phyloP scores from a whole-genome alignment of 2,329 filamentous ascomycete species.

The Orbilia javanica region DNA sequence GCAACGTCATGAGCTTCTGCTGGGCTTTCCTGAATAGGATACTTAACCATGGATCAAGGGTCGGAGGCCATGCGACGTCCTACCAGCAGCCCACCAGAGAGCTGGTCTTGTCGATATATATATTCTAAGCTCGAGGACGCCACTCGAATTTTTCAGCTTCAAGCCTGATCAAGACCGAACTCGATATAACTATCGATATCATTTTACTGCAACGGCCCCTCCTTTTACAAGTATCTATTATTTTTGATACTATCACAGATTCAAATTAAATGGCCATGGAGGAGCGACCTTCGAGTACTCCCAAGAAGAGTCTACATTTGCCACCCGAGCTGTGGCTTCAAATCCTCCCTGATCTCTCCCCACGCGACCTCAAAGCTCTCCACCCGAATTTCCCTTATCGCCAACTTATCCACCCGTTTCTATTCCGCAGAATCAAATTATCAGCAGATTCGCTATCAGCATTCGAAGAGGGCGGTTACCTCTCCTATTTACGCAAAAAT shows the following conservation, averaged over 20 bases:
- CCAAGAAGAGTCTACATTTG: slow-evolving; percentile 17
- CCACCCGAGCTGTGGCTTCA: slow-evolving; percentile 37
- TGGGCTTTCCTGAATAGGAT: slow-evolving; percentile 24
- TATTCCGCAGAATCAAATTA: slow-evolving; percentile 45
- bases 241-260: not conserved
- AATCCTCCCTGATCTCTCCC: slow-evolving; percentile 29
- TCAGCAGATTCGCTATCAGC: slow-evolving; percentile 32
- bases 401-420: slow-evolving; percentile 21
- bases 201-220: not conserved
- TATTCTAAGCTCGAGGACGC: slow-evolving; percentile 16
- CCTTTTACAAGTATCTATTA: not conserved
- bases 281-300: not conserved
- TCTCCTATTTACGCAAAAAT: slow-evolving; percentile 26
- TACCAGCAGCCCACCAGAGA: not conserved
- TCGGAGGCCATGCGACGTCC: slow-evolving; percentile 23
- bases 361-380: slow-evolving; percentile 30
- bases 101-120: slow-evolving; percentile 17
- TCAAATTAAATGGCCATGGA: too few species aligned
- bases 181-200: slow-evolving; percentile 9
- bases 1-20: slow-evolving; percentile 31
- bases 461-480: slow-evolving; percentile 29
- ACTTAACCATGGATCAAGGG: slow-evolving; percentile 25
- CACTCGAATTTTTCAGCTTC: slow-evolving; percentile 20
- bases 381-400: slow-evolving; percentile 35
- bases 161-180: slow-evolving; percentile 11